These are phyloP conservation scores for Podosphaera xanthii DNA, from an alignment of 2,329 filamentous ascomycete genomes.

Conservation along the genomic window DNA sequence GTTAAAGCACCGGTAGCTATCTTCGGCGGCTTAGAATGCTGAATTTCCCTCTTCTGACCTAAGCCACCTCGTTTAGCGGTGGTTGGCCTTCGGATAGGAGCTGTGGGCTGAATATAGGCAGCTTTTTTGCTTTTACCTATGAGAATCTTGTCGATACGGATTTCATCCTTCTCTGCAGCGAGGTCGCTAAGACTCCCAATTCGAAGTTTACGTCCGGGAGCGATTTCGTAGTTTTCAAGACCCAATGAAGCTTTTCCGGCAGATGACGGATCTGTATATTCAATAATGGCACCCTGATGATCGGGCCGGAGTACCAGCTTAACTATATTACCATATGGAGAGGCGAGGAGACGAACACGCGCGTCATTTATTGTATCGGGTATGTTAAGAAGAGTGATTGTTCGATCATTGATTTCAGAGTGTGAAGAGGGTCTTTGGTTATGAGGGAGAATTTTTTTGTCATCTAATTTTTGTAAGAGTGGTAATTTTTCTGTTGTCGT, in stretches of 20 bases:
- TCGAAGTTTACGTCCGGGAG: slow-evolving; percentile 25
- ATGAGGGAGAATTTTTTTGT: neutral
- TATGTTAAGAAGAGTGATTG: slow-evolving; percentile 61
- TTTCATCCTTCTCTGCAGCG: slow-evolving; percentile 26
- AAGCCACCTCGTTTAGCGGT: slow-evolving; percentile 17
- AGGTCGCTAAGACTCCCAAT: slow-evolving; percentile 32
- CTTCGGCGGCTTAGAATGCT: slow-evolving; percentile 8
- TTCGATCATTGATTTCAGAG: slow-evolving; percentile 37
- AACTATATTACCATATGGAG: slow-evolving; percentile 44
- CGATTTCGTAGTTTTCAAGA: slow-evolving; percentile 32
- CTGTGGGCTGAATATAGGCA: slow-evolving; percentile 12
- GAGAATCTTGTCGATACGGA: slow-evolving; percentile 21
- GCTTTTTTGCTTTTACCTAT: slow-evolving; percentile 15
- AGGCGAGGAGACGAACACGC: slow-evolving; percentile 50
- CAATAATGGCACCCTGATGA: slow-evolving; percentile 67
- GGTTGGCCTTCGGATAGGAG: slow-evolving; percentile 16
- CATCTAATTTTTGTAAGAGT: slow-evolving; percentile 8
- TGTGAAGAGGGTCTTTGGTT: slow-evolving; percentile 17
- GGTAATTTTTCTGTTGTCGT: slow-evolving; percentile 19
- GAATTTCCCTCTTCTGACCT: slow-evolving; percentile 17
- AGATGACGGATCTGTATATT: slow-evolving; percentile 42
- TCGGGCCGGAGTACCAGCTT: slow-evolving; percentile 63
- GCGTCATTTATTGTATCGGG: slow-evolving; percentile 85
- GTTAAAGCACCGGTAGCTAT: slow-evolving; percentile 1
- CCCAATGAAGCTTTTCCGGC: slow-evolving; percentile 49